These are phyloP conservation scores for Penicillium expansum DNA, from an alignment of 2,329 filamentous ascomycete genomes.

Conservation along the genomic window DNA sequence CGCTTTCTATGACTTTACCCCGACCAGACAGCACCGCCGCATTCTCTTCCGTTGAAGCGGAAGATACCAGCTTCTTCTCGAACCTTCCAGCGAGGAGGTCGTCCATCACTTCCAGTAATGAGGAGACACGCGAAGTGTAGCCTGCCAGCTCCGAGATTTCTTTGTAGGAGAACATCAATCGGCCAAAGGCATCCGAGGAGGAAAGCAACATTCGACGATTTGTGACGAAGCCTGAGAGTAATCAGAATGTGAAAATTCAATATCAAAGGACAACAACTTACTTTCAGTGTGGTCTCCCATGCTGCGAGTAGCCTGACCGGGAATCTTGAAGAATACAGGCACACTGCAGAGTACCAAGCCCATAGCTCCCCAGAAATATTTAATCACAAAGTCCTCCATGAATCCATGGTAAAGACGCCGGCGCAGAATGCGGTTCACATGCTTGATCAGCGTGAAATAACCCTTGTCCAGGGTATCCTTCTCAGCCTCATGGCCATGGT, in stretches of 20 bases:
- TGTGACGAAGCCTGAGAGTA: slow-evolving; percentile 71
- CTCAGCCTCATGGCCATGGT: slow-evolving; percentile 86
- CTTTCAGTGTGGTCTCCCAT: slow-evolving; percentile 58
- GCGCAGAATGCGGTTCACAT: slow-evolving; percentile 92
- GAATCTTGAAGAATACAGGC: slow-evolving; percentile 92
- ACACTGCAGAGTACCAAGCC: slow-evolving; percentile 89
- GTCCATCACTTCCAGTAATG: slow-evolving; percentile 87
- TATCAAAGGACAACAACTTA: slow-evolving; percentile 32
- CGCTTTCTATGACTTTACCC: slow-evolving; percentile 76
- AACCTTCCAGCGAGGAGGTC: slow-evolving; percentile 88
- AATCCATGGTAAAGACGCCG: slow-evolving; percentile 94
- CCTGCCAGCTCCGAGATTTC: slow-evolving; percentile 95
- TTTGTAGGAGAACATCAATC: slow-evolving; percentile 97
- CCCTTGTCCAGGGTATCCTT: slow-evolving; percentile 97
- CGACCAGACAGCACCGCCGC: slow-evolving; percentile 78
- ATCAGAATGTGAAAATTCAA: not conserved
- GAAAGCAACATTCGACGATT: slow-evolving; percentile 89
- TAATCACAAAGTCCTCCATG: slow-evolving; percentile 99
- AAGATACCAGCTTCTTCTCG: slow-evolving; percentile 94
- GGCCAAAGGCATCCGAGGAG: slow-evolving; percentile 91
- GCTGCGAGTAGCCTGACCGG: slow-evolving; percentile 58
- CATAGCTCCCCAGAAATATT: slow-evolving; percentile 97
- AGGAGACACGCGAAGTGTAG: slow-evolving; percentile 88
- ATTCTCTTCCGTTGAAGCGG: slow-evolving; percentile 76
- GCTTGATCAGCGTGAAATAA: slow-evolving; percentile 98